Evolutionary conservation across 495 filamentous ascomycete species (phyloP), one percentile per base, ranked within the genome.

Genomic region (Tirmania nivea): DNA sequence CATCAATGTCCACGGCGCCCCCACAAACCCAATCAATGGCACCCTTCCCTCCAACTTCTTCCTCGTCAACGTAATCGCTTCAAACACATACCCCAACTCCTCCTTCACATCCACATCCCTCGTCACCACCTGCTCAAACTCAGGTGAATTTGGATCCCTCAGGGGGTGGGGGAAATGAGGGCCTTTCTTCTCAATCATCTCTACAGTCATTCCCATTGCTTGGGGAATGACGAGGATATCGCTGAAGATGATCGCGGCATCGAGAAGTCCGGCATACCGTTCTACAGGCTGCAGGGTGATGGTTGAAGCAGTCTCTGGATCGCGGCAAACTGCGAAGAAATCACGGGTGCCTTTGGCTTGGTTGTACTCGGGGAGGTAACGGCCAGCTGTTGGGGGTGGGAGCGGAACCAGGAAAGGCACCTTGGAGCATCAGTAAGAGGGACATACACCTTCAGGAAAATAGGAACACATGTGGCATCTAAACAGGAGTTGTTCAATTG

Each of bases 141-240:
- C 39, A 14, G 39, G 39, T 4, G 39, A 14, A 6, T 45, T 45
- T 17, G 88, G 87, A 36, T 75, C 78, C 60, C 71, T 69, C 35
- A 97, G 71, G 19, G 89, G 90, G 50, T 84, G 69, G 7, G 92
- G 88, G 67, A 97, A 96, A 63, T 88, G 80, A 34, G 90, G 90
- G 0, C 90, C 90, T 64, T 92, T 90, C 69, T 87, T 87, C 63
- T 94, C 86, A 31, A 94, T 69, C 90, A 97, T 97, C 68, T 95
- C 83, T 10, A 97, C 90, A 17, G 69, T 70, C 92, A 97, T 96
- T 1, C 90, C 90, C 77, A 97, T 81, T 17, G 90, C 90, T 69
- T 97, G 90, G 3, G 90, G 90, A 59, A 97, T 87, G 54, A 97
- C 90, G 42, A 97, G 75, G 59, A 97, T 97, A 67, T 97, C 90